Conservation (phyloP, 208 protist genomes). For the Wallacemonas sp. region DNA sequence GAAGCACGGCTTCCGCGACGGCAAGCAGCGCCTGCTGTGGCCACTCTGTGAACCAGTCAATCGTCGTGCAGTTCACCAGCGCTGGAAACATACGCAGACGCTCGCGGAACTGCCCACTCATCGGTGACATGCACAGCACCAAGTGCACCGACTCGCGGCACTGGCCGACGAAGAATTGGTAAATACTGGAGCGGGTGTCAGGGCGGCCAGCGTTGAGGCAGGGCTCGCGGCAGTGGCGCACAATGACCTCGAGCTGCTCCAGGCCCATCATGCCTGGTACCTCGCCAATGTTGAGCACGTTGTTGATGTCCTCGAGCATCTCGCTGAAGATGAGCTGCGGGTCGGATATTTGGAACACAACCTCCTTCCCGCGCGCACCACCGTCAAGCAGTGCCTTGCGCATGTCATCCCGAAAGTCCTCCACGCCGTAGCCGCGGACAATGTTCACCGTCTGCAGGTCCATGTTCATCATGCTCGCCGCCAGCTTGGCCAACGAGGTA, state of each 20-base stretch:
- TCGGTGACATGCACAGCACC: slow-evolving; percentile 95
- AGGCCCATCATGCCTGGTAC: slow-evolving; percentile 94
- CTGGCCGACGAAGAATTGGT: slow-evolving; percentile 89
- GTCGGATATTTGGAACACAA: slow-evolving; percentile 95
- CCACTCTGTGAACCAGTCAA: slow-evolving; percentile 98
- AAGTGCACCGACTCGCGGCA: slow-evolving; percentile 95
- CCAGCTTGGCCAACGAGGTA: slow-evolving; percentile 93
- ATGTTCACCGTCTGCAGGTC: slow-evolving; percentile 89
- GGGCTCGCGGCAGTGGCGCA: slow-evolving; percentile 72
- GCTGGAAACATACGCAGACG: slow-evolving; percentile 96
- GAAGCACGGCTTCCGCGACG: slow-evolving; percentile 72
- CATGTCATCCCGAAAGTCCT: slow-evolving; percentile 95
- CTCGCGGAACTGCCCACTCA: slow-evolving; percentile 92
- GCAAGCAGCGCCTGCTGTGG: slow-evolving; percentile 90
- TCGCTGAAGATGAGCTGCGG: slow-evolving; percentile 91
- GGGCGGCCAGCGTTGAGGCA: slow-evolving; percentile 76
- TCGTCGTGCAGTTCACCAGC: slow-evolving; percentile 97
- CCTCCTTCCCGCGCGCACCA: slow-evolving; percentile 79
- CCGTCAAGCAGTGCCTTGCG: slow-evolving; percentile 81
- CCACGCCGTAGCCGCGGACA: slow-evolving; percentile 87
- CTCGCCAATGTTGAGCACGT: slow-evolving; percentile 96
- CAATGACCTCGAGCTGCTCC: slow-evolving; percentile 95
- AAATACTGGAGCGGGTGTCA: slow-evolving; percentile 90
- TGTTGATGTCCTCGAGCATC: slow-evolving; percentile 98
- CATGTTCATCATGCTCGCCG: slow-evolving; percentile 92